Conservation (phyloP, 345 rosid species). For the Eucalyptus regnans region DNA sequence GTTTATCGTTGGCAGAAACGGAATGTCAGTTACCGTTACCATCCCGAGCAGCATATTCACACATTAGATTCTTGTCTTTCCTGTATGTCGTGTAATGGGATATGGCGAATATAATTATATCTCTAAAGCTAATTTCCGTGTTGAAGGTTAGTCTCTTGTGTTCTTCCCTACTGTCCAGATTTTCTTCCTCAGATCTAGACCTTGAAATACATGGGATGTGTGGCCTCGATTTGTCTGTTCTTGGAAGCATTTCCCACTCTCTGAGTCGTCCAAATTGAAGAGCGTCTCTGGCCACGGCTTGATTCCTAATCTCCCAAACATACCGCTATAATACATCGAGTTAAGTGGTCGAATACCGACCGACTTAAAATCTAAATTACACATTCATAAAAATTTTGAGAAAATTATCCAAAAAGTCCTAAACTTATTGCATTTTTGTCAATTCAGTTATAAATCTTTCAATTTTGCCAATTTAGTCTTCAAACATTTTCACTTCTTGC, state of each 20-base stretch:
- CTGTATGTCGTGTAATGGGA: background rate
- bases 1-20: background rate
- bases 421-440: too few species aligned
- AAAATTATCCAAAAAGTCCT: too few species aligned
- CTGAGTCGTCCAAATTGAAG: background rate
- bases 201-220: background rate
- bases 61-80: background rate
- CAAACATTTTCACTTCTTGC: too few species aligned
- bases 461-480: accelerated
- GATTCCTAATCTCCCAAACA: background rate
- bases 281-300: background rate
- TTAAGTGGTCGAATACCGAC: background rate
- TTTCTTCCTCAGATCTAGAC: background rate
- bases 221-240: background rate
- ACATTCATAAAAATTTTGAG: background rate
- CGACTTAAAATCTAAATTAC: background rate
- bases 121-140: background rate
- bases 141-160: background rate
- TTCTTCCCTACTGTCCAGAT: background rate
- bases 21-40: background rate
- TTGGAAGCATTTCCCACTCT: background rate
- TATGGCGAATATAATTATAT: background rate
- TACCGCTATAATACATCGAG: background rate
- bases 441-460: accelerated
- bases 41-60: background rate